phyloP scores from a whole-genome alignment of 129 eudicot genomes.

The Rutidosis leptorrhynchoides region DNA sequence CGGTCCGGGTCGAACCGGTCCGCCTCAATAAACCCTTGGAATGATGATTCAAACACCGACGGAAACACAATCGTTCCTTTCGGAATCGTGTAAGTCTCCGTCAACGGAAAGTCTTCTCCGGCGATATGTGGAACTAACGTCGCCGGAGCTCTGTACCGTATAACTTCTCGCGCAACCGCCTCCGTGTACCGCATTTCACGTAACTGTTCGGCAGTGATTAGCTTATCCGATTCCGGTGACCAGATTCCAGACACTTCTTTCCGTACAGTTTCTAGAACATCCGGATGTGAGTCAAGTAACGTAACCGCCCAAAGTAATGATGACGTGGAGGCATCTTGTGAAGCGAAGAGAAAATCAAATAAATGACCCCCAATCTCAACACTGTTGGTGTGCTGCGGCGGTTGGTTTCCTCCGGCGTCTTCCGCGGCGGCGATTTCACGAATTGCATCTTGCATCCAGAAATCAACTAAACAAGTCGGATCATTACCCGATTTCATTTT shows the following conservation, averaged over 20 bases:
- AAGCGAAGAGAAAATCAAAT: conserved; percentile 76
- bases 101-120: conserved; percentile 61
- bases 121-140: conserved; percentile 88
- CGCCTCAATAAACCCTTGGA: conserved; percentile 74
- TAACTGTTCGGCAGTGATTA: conserved; percentile 54
- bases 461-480: conserved; percentile 65
- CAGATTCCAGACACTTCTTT: conserved; percentile 52
- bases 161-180: conserved; percentile 80
- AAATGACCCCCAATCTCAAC: conserved; percentile 63
- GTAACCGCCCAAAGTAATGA: conserved; percentile 84
- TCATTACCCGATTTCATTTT: conserved; percentile 49
- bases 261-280: conserved; percentile 45
- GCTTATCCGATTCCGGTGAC: conserved; percentile 43
- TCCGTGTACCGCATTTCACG: conserved; percentile 74
- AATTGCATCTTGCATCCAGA: conserved; percentile 75
- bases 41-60: conserved; percentile 78
- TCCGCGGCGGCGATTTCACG: conserved; percentile 41
- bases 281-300: conserved; percentile 60
- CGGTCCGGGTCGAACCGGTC: conserved; percentile 88
- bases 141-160: conserved; percentile 71
- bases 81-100: conserved; percentile 59
- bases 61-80: conserved; percentile 84
- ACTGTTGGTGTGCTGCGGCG: conserved; percentile 34
- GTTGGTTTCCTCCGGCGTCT: conserved; percentile 19
- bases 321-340: conserved; percentile 90